Base-by-base conservation (phyloP, 345 rosid genomes). In the Sisymbrium altissimum region DNA sequence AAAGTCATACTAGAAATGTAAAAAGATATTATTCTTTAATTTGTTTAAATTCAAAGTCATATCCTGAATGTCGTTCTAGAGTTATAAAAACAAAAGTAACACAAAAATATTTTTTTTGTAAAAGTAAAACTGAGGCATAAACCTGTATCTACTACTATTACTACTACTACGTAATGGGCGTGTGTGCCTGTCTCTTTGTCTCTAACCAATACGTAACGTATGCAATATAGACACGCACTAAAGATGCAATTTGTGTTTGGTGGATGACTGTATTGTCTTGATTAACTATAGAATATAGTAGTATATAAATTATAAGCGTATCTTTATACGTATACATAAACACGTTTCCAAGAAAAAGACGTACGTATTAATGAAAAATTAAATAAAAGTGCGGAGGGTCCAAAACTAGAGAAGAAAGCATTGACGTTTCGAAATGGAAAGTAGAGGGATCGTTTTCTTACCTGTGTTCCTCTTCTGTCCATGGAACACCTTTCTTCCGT, bases 401-500 rank as follows among this genome's bases (percentile, higher is more conserved):
- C 80, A 79, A 73, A 69, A 55, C 79, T 67, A 79, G 45, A 61
- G 64, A 60, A 60, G 53, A 64, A 52, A 75, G 61, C 61, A 61
- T 64, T 64, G 23, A 54, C 46, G 68, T 62, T 32, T 18, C 49
- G 13, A 55, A 45, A 36, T 14, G 2, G 13, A 58, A 53, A 65
- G 75, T 25, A 53, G 9, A 27, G 43, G 46, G 59, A 43, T 11
- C 6, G 14, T 15, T 35, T 53, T n/a, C 2, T 5, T 79, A 92
- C 99, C 96, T 96, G 83, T 96, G 99, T 74, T 96, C 99, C 45
- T 64, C 68, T 45, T 64, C 68, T 3, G 68, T 64, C 68, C 68
- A 64, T 10, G 68, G 68, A 45, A 96, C 91, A 15, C 99, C 99
- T 85, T 90, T 96, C 89, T 96, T 96, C 81, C 98, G 84, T 64